Percentiles rank a stretch among this genome's conserved stretches.
These are phyloP conservation scores for Boletus semigastroideus DNA, from an alignment of 1,284 basidiomycete genomes.

Conservation along the genomic window DNA sequence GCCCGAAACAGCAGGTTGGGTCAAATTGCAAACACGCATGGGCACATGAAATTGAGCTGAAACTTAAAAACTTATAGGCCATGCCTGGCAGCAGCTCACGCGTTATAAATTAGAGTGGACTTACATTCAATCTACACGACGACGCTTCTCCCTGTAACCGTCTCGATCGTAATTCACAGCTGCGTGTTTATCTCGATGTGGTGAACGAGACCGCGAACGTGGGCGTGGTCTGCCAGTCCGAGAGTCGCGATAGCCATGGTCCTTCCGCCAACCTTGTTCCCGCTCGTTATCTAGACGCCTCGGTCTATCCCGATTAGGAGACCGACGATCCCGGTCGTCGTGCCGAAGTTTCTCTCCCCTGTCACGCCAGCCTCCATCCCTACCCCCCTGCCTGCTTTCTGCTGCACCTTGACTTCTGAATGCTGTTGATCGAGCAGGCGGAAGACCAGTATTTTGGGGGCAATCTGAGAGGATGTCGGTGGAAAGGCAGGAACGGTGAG, in stretches of 20 bases:
- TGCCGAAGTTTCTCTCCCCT: constrained; percentile 29
- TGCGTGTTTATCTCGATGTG: constrained; percentile 32
- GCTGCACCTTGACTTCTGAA: constrained; percentile 50
- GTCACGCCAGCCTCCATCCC: constrained; percentile 46
- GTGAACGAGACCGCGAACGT: constrained; percentile 39
- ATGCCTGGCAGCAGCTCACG: constrained; percentile 2
- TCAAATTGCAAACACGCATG: not conserved
- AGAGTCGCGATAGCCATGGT: constrained; percentile 23
- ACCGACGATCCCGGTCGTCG: constrained; percentile 25
- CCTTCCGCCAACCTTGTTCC: constrained; percentile 23
- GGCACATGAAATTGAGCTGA: not conserved
- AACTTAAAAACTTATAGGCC: not conserved
- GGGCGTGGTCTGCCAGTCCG: constrained; percentile 25
- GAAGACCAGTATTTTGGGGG: constrained; percentile 62
- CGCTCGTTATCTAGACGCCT: constrained; percentile 28
- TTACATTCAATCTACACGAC: constrained; percentile 37
- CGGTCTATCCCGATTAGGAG: constrained; percentile 27
- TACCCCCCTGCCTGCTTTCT: constrained; percentile 42
- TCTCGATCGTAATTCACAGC: constrained; percentile 41
- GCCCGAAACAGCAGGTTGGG: not conserved
- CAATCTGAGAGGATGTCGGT: constrained; percentile 51
- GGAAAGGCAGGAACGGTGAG: not conserved
- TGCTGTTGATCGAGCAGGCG: constrained; percentile 39
- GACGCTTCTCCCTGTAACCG: constrained; percentile 39
- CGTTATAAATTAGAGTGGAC: constrained; percentile 7